These are phyloP conservation scores for Halophytophthora batemanensis DNA, from an alignment of 352 stramenopile species.

Conservation along the genomic window DNA sequence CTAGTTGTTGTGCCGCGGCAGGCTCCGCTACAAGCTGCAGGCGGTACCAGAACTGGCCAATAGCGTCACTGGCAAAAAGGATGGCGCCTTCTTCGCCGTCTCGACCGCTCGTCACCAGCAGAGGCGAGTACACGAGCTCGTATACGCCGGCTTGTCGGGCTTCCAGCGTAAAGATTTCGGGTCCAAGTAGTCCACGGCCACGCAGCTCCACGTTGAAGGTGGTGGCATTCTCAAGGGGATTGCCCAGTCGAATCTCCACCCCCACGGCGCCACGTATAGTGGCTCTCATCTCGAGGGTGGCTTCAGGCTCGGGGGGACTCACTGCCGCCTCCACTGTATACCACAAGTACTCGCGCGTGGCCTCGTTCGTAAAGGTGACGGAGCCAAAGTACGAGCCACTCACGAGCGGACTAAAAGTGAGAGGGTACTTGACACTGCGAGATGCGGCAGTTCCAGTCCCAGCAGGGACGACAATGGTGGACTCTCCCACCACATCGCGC, in stretches of 20 bases:
- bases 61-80: constrained; percentile 85
- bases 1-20: constrained; percentile 44
- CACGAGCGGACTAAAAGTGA: constrained; percentile 87
- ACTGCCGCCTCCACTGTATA: constrained; percentile 92
- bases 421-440: constrained; percentile 53
- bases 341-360: constrained; percentile 86
- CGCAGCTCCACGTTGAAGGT: constrained; percentile 84
- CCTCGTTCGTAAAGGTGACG: constrained; percentile 89
- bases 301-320: constrained; percentile 64
- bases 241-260: constrained; percentile 89
- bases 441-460: constrained; percentile 4
- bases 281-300: constrained; percentile 82
- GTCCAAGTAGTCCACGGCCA: constrained; percentile 84
- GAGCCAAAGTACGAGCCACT: constrained; percentile 91
- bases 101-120: constrained; percentile 44
- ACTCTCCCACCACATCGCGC: constrained; percentile 77
- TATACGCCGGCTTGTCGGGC: constrained; percentile 78
- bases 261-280: constrained; percentile 79
- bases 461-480: constrained; percentile 44
- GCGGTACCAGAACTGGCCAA: constrained; percentile 94
- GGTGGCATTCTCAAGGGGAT: constrained; percentile 84
- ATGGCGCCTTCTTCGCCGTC: constrained; percentile 71
- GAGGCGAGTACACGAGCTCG: constrained; percentile 90
- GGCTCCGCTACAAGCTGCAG: constrained; percentile 73
- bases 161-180: constrained; percentile 65